These are phyloP conservation scores for Domatiomyces catenatus DNA, from an alignment of 2,329 filamentous ascomycete species.

Conservation along the genomic window DNA sequence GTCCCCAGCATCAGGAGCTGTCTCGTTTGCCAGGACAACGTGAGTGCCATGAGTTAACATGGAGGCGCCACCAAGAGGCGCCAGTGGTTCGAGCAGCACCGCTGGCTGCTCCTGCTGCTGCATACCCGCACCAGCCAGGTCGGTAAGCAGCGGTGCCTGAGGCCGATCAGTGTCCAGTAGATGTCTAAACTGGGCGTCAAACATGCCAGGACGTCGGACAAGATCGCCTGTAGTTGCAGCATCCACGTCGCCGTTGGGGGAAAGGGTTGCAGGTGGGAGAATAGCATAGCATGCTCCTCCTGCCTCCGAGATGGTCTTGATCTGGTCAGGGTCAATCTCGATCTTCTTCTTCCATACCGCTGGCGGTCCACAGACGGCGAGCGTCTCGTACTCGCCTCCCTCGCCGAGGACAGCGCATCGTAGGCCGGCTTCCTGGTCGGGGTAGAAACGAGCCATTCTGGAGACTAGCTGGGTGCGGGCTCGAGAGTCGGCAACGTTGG, in stretches of 20 bases:
- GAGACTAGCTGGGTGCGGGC: conserved; percentile 35
- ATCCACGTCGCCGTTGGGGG: background rate
- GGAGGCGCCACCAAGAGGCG: background rate
- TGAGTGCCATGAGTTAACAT: background rate
- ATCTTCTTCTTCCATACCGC: conserved; percentile 60
- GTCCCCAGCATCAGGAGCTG: background rate
- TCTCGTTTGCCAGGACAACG: background rate
- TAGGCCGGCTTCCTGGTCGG: conserved; percentile 30
- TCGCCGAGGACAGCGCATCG: conserved; percentile 70
- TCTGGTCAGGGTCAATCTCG: conserved; percentile 15
- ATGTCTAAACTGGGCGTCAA: background rate
- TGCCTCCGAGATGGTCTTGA: background rate
- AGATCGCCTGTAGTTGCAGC: background rate
- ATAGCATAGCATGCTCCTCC: background rate
- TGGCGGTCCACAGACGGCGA: conserved; percentile 66
- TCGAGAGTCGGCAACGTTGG: conserved; percentile 49
- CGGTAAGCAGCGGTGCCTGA: background rate
- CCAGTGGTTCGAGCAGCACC: background rate
- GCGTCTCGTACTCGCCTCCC: conserved; percentile 89
- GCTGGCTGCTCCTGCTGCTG: too few species aligned
- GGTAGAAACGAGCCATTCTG: conserved; percentile 43
- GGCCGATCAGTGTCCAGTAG: background rate
- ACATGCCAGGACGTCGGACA: background rate
- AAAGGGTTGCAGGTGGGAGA: background rate
- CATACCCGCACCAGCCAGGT: background rate